A percentile compares a stretch with the other conserved stretches of the same genome.
Conservation (phyloP, 2,329 filamentous ascomycete species). For the Aciculosporium take region DNA sequence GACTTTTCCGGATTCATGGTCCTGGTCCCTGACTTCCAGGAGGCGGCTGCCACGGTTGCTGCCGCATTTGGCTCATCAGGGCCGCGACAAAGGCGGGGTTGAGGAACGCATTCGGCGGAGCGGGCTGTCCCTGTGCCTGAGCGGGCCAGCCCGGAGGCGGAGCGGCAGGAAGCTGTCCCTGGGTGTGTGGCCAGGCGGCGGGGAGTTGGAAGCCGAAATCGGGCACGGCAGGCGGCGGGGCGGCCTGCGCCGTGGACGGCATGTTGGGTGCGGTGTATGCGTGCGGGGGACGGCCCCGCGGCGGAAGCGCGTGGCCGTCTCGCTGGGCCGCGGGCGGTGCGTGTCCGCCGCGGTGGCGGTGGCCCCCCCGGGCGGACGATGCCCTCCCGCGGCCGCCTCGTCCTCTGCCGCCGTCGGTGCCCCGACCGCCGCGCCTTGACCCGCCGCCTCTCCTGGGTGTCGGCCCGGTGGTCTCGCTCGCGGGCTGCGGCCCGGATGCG, state of each 20-base stretch:
- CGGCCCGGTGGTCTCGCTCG: slow-evolving; percentile 25
- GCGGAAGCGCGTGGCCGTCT: slow-evolving; percentile 29
- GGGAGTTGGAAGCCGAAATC: slow-evolving; percentile 31
- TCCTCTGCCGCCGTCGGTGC: slow-evolving; percentile 23
- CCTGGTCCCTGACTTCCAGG: slow-evolving; percentile 11
- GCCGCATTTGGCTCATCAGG: slow-evolving; percentile 30
- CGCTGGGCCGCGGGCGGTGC: slow-evolving; percentile 13
- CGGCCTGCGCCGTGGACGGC: slow-evolving; percentile 7
- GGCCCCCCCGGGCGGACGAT: slow-evolving; percentile 24
- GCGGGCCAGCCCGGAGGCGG: slow-evolving; percentile 21
- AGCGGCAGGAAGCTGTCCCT: slow-evolving; percentile 24
- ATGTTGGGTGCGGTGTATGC: slow-evolving; percentile 17
- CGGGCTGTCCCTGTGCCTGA: slow-evolving; percentile 14
- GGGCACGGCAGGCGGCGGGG: slow-evolving; percentile 13
- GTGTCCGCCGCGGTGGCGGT: slow-evolving; percentile 25
- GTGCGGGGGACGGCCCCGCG: slow-evolving; percentile 15
- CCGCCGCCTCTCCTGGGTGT: slow-evolving; percentile 11
- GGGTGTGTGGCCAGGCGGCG: slow-evolving; percentile 24
- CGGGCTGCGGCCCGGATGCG: slow-evolving; percentile 31
- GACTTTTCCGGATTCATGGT: not conserved
- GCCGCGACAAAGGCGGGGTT: slow-evolving; percentile 44
- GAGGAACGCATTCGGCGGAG: slow-evolving; percentile 31
- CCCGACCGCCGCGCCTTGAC: slow-evolving; percentile 27
- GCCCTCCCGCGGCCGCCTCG: slow-evolving; percentile 27
- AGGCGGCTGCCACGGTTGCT: slow-evolving; percentile 15